A percentile compares a stretch with the other conserved stretches of the same genome.
Conservation (phyloP, 1,284 basidiomycete species). For the Abortiporus biennis region DNA sequence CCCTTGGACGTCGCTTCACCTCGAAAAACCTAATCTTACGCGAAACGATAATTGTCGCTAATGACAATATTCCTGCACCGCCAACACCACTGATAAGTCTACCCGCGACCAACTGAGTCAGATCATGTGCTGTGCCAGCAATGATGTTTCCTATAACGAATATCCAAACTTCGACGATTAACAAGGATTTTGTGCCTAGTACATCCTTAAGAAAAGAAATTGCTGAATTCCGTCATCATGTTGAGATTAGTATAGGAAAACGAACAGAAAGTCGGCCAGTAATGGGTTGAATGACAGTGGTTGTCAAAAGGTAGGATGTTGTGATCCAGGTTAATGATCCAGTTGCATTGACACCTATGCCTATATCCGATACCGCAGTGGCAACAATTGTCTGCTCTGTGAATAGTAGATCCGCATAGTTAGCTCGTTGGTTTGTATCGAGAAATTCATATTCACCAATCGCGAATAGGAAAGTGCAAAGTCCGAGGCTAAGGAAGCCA, state of each 20-base stretch:
- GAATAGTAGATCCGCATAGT: neutral
- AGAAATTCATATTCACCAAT: slow-evolving; percentile 20
- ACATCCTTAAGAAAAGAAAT: slow-evolving; percentile 19
- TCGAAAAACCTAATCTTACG: slow-evolving; percentile 16
- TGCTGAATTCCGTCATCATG: neutral
- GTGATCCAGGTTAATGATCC: slow-evolving; percentile 28
- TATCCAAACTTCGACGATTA: slow-evolving; percentile 26
- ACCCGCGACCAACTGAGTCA: slow-evolving; percentile 33
- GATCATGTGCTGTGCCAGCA: slow-evolving; percentile 31
- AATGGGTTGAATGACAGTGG: slow-evolving; percentile 26
- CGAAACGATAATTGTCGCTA: slow-evolving; percentile 31
- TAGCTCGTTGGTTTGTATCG: neutral
- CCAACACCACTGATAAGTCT: slow-evolving; percentile 34
- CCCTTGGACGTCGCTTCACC: neutral
- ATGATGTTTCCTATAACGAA: slow-evolving; percentile 37
- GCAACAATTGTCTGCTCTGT: slow-evolving; percentile 28
- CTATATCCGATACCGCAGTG: slow-evolving; percentile 26
- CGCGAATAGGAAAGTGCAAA: slow-evolving; percentile 26
- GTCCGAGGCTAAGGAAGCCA: slow-evolving; percentile 18
- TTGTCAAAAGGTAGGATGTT: slow-evolving; percentile 28
- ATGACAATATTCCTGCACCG: slow-evolving; percentile 33
- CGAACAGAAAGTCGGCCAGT: slow-evolving; percentile 25
- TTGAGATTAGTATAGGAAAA: neutral
- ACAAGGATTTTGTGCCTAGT: slow-evolving; percentile 22
- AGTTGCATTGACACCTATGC: slow-evolving; percentile 22